A percentile compares a stretch with the other conserved stretches of the same genome.
These are phyloP conservation scores for Fusarium redolens DNA, from an alignment of 2,329 filamentous ascomycete species.

Conservation along the genomic window DNA sequence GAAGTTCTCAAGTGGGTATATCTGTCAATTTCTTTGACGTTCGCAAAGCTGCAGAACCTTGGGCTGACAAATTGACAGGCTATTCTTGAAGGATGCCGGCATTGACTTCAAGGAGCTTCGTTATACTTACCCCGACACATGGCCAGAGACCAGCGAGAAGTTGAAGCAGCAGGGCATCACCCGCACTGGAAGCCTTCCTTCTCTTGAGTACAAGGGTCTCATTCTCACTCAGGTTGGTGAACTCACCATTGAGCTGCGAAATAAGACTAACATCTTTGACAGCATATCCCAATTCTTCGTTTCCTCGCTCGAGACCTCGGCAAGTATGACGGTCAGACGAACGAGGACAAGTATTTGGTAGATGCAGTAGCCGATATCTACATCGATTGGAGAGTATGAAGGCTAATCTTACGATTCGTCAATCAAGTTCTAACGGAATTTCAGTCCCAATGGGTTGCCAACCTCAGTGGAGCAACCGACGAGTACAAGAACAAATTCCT, in stretches of 20 bases:
- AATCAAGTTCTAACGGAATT: not conserved
- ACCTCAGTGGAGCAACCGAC: not conserved
- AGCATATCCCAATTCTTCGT: constrained; percentile 26
- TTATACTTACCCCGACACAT: constrained; percentile 28
- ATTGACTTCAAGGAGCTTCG: constrained; percentile 32
- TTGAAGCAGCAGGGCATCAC: constrained; percentile 43
- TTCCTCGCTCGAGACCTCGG: constrained; percentile 23
- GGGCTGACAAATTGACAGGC: not conserved
- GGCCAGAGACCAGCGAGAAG: constrained; percentile 38
- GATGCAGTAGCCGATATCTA: constrained; percentile 24
- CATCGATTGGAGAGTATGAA: constrained; percentile 20
- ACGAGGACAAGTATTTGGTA: constrained; percentile 16
- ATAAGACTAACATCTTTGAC: rapidly evolving
- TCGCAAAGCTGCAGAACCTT: no score
- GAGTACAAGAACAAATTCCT: constrained; percentile 24
- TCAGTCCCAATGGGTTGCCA: constrained; percentile 13
- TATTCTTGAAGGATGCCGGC: constrained; percentile 34
- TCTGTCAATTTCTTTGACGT: no score
- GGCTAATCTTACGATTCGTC: no score
- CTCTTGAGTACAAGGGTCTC: constrained; percentile 50
- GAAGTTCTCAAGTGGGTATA: constrained; percentile 42
- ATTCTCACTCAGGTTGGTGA: constrained; percentile 38
- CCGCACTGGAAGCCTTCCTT: constrained; percentile 50
- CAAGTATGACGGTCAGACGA: constrained; percentile 27
- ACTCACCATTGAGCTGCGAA: rapidly evolving